A percentile compares a stretch with the other conserved stretches of the same genome.
Conservation (phyloP, 371 early-diverging fungal species). For the Paraphysoderma sedebokerense region DNA sequence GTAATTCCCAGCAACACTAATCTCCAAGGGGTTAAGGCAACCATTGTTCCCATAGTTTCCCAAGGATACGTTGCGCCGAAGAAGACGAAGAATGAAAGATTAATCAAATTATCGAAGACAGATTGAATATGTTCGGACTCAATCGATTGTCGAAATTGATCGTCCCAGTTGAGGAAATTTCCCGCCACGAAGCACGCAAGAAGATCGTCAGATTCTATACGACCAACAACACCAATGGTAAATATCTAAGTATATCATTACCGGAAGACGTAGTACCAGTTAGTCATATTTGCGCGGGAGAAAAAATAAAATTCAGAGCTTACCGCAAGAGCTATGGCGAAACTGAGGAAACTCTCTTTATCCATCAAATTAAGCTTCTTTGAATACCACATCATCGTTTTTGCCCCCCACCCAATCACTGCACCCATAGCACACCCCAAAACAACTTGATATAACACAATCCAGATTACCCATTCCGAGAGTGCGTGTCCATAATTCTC, state of each 20-base stretch:
- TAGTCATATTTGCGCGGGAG: too few species aligned
- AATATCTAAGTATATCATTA: too few species aligned
- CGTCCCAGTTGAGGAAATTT: constrained; percentile 70
- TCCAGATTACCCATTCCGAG: neutral
- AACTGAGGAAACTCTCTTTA: neutral
- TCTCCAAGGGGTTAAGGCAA: too few species aligned
- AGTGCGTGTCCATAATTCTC: too few species aligned
- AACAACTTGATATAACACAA: neutral
- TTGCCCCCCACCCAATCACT: neutral
- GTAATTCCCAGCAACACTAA: constrained; percentile 43
- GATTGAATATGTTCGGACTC: constrained; percentile 78
- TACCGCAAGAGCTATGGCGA: neutral
- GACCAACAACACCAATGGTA: constrained; percentile 51
- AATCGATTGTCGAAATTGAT: constrained; percentile 74
- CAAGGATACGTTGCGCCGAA: constrained; percentile 57
- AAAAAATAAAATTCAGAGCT: too few species aligned
- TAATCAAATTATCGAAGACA: constrained; percentile 76
- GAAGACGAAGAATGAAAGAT: constrained; percentile 76
- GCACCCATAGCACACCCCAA: neutral
- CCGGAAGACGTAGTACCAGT: too few species aligned
- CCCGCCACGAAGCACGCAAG: constrained; percentile 85
- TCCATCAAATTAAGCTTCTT: neutral
- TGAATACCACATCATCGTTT: neutral
- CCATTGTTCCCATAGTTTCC: too few species aligned
- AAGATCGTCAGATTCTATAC: constrained; percentile 73